These are phyloP conservation scores for Solanum bulbocastanum DNA, from an alignment of 257 asterid genomes.

Conservation along the genomic window DNA sequence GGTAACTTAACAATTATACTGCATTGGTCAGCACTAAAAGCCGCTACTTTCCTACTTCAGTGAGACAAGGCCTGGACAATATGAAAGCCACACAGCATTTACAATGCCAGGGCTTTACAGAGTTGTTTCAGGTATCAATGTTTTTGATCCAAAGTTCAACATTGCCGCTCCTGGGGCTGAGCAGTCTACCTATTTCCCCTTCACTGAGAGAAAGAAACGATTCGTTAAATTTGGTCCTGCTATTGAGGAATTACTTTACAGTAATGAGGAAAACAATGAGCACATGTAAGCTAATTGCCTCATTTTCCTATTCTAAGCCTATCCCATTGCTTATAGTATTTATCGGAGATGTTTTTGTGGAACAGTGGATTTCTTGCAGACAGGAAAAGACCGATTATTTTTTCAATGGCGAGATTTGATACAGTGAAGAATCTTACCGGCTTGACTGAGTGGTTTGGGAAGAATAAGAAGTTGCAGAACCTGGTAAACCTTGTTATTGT, in stretches of 20 bases:
- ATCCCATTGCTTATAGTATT: neutral
- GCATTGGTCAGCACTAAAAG: neutral
- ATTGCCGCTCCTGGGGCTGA: conserved; percentile 90
- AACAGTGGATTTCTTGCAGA: conserved; percentile 69
- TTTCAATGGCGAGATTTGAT: conserved; percentile 86
- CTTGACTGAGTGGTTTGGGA: conserved; percentile 78
- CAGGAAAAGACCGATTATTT: conserved; percentile 59
- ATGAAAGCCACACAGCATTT: conserved; percentile 74
- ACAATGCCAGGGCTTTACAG: conserved; percentile 78
- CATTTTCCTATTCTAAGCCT: neutral
- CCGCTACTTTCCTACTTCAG: conserved; percentile 18
- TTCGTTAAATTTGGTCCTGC: conserved; percentile 42
- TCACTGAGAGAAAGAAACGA: conserved; percentile 45
- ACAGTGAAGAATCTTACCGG: conserved; percentile 72
- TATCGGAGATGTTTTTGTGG: neutral
- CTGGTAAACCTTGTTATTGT: conserved; percentile 74
- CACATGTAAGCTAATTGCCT: conserved; percentile 49
- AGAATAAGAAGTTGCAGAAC: conserved; percentile 42
- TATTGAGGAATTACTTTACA: conserved; percentile 52
- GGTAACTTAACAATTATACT: neutral
- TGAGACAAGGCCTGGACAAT: conserved; percentile 65
- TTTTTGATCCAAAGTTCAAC: conserved; percentile 83
- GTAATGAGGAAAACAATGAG: conserved; percentile 49
- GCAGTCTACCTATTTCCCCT: conserved; percentile 69
- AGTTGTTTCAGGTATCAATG: conserved; percentile 67